Percentiles rank a stretch among this genome's conserved stretches.
Evolutionary conservation across 1,284 basidiomycete species (phyloP).

Genomic region (Puccinia hordei): DNA sequence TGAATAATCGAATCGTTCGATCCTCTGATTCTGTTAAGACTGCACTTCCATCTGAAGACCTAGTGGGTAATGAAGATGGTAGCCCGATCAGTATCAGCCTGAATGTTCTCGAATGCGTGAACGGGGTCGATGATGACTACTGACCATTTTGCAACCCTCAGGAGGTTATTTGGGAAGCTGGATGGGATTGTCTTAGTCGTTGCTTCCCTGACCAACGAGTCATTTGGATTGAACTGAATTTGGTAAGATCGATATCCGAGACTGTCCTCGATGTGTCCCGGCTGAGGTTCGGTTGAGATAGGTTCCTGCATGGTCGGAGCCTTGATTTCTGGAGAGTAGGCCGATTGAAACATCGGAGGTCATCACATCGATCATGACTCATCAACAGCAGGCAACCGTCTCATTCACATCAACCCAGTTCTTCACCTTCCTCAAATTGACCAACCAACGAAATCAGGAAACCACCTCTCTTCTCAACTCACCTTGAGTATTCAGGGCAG

Average conservation of each 20-base stretch:
- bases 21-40: conserved; percentile 50
- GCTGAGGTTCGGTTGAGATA: neutral
- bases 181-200: conserved; percentile 28
- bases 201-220: conserved; percentile 20
- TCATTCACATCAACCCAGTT: no score
- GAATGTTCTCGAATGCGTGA: neutral
- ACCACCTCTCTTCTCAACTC: no score
- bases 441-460: no score
- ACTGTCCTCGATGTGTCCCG: neutral
- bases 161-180: conserved; percentile 25
- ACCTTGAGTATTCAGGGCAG: no score
- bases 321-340: neutral
- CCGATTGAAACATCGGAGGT: neutral
- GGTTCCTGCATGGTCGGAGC: neutral
- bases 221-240: conserved; percentile 18
- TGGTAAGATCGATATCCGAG: neutral
- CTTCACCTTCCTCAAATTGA: no score
- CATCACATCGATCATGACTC: neutral
- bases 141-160: conserved; percentile 42
- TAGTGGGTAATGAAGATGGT: neutral
- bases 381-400: neutral
- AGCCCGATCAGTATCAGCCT: neutral
- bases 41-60: conserved; percentile 45
- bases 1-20: conserved; percentile 37
- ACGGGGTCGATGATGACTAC: neutral